Evolutionary conservation across 441 rosid genomes (phyloP).

Genomic region (Iberis amara): DNA sequence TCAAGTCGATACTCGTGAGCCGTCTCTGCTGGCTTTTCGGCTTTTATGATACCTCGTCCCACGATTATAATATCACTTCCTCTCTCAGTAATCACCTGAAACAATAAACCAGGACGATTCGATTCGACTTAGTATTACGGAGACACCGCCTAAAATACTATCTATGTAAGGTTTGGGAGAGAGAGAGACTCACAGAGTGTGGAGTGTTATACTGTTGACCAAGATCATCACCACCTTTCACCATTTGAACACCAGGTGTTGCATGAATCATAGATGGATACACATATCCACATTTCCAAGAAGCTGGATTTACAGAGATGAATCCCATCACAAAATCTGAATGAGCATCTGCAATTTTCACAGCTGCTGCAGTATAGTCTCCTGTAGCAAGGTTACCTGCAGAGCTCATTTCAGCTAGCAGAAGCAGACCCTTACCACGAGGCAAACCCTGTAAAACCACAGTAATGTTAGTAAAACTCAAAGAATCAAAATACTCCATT

Average conservation of each 20-base stretch:
- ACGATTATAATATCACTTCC: slow-evolving; percentile 93
- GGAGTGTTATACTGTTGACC: slow-evolving; percentile 96
- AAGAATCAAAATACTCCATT: background rate
- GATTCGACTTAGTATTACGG: background rate
- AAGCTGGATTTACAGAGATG: slow-evolving; percentile 89
- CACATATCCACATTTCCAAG: slow-evolving; percentile 82
- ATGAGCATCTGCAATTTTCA: slow-evolving; percentile 84
- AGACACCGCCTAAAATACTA: background rate
- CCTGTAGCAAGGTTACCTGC: slow-evolving; percentile 93
- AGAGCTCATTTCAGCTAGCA: slow-evolving; percentile 98
- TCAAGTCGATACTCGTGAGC: slow-evolving; percentile 80
- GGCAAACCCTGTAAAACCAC: slow-evolving; percentile 64
- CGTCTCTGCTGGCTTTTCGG: slow-evolving; percentile 60
- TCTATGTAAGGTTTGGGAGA: background rate
- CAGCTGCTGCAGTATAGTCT: slow-evolving; percentile 86
- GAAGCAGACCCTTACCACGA: slow-evolving; percentile 77
- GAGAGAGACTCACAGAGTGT: slow-evolving; percentile 55
- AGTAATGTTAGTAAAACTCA: background rate
- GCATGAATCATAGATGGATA: slow-evolving; percentile 85
- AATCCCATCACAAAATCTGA: slow-evolving; percentile 93
- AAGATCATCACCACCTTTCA: slow-evolving; percentile 77
- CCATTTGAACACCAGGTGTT: slow-evolving; percentile 98
- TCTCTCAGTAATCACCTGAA: slow-evolving; percentile 75
- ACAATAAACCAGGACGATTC: slow-evolving; percentile 1
- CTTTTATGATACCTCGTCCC: slow-evolving; percentile 94